Evolutionary conservation across 768 basidiomycete species (phyloP), one percentile per base, ranked within the genome.

Genomic region (Psilocybe azurescens): DNA sequence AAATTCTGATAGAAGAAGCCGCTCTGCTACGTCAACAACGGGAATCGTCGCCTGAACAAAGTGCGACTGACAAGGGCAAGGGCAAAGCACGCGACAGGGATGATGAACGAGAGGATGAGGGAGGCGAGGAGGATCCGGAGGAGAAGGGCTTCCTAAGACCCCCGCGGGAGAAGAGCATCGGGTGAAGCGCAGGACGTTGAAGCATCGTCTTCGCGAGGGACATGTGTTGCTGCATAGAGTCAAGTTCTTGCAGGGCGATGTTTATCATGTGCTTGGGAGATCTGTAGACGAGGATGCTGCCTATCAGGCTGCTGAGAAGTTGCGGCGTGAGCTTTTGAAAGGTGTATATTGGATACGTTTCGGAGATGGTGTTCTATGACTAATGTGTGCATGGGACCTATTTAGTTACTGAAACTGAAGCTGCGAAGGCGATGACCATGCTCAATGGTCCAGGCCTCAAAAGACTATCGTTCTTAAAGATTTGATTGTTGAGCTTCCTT

Each of bases 241-340:
- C 49, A 87, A 88, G 67, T 95, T 97, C 75, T 76, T 94, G 68
- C 84, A 89, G 66, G 95, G 95, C 10, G 94, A 96, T 67, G 81
- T 90, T 1, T 87, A 87, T 61, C 93, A 95, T 70, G 80, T 87
- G 24, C 79, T 90, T 32, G 90, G 90, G 2, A 74, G 82, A 52
- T 72, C 74, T 5, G 78, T 71, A 0, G 78, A 86, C 48, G 91
- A 96, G 72, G 83, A 84, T 63, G 79, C 76, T 41, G 83, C 88
- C 0, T 97, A 97, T 71, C 82, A 67, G 1, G 77, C 77, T 41
- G 94, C 94, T 11, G 94, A 95, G 61, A 73, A 70, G 1, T 75
- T 95, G 14, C 78, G 95, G 53, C 85, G 83, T 39, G 77, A 85
- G 14, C 73, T 96, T 8, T 77, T 95, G 36, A 86, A 82, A 62